Base-by-base conservation (phyloP, 495 filamentous ascomycete genomes). In the Parmelia sp. region DNA sequence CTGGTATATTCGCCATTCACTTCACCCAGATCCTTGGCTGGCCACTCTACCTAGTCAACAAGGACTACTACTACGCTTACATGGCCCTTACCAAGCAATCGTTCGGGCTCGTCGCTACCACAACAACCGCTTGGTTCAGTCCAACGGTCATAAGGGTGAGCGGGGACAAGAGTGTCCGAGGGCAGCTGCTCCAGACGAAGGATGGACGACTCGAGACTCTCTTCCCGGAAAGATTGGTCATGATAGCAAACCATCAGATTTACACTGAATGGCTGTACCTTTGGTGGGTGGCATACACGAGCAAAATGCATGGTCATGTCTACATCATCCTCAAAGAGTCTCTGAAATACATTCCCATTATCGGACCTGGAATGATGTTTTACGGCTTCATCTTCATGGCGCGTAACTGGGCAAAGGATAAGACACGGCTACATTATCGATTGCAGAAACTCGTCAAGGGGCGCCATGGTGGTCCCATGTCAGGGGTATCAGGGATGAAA, bases 221-320 rank as follows among this genome's bases (percentile, higher is more conserved):
- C 40, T 88, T 89, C 62, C 82, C 84, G 10, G 82, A 87, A 71
- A 78, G 86, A 25, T 68, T 86, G 60, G 79, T 89, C 56, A 61
- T 89, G 71, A 85, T 89, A 58, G 78, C 86, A 15, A 89, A 89
- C 58, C 86, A 89, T 67, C 85, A 88, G 70, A 82, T 89, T 15
- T 89, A 89, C 71, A 87, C 85, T 12, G 86, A 89, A 61, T 89
- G 86, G 86, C 75, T 88, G 12, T 89, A 89, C 69, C 77, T 89
- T 2, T 89, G 86, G 86, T 89, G 86, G 86, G 74, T 84, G 45
- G 80, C 83, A 17, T 89, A 88, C 67, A 83, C 85, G 4, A 81
- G 82, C 61, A 66, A 68, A 31, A 88, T 85, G 84, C 86, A 89
- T 68, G 86, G 86, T 10, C 85, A 84, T 58, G 75, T 89, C 67